Evolutionary conservation across 768 basidiomycete species (phyloP), one percentile per base, ranked within the genome.

Genomic region (Phaeolepiota aurea): DNA sequence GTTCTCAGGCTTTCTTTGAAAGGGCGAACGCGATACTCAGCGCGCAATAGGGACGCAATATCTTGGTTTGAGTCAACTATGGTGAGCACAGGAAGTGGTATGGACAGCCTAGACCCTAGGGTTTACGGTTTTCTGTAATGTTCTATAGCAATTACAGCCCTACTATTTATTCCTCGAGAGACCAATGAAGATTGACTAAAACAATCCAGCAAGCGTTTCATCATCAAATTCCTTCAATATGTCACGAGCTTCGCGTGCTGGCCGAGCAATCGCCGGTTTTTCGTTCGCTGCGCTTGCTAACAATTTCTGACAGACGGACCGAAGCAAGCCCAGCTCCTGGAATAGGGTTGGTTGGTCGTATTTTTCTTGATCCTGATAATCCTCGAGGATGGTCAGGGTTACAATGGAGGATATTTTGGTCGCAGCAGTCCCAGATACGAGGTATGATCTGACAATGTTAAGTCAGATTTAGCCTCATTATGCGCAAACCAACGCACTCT

Each of bases 241-340:
- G 38, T 94, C 91, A 45, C 81, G 71, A 2, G 91, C 82, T 53
- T 93, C 89, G 32, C 90, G 67, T 4, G 88, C 84, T 0, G 88
- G 89, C 34, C 89, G 68, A 7, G 86, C 71, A 32, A 93, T 77
- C 14, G 73, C 68, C 2, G 86, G 77, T 23, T 74, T 74, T 32
- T 91, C 87, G 45, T 71, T 79, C 2, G 70, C 76, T 1, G 75
- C 71, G 50, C 81, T 77, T 46, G 84, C 81, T 38, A 78, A 64
- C 2, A 85, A 69, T 56, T 91, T 91, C 56, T 82, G 76, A 0
- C 83, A 77, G 2, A 92, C 76, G 31, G 62, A 72, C 4, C 71
- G 71, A 21, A 84, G 59, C 3, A 84, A 49, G 2, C 71, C 70
- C 2, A 88, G 65, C 39, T 72, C 69, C 61, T 82, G 72, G 71